Evolutionary conservation across 2,329 filamentous ascomycete species (phyloP), one percentile per base, ranked within the genome.

Genomic region (Colletotrichum sp.): DNA sequence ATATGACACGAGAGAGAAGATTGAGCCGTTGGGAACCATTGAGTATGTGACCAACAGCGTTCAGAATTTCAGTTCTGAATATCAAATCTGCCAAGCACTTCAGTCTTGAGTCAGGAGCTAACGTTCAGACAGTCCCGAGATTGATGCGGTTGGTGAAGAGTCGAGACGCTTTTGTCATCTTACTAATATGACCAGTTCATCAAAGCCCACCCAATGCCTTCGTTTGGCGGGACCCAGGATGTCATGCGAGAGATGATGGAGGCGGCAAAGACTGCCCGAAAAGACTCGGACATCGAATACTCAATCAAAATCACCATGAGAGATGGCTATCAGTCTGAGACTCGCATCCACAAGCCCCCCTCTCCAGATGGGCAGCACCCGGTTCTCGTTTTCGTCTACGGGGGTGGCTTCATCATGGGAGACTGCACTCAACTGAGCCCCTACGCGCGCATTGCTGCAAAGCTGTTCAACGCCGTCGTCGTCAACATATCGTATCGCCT

Each of bases 401-500:
- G 75, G 15, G 72, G 75, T 18, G 69, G 71, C 36, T 68, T 32
- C 69, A 71, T 28, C 8, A 63, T 15, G 64, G 62, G 59, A 13
- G 26, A 62, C 28, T 62, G 59, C 7, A 62, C 30, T 30, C 59
- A 72, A 16, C 52, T 64, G 9, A 64, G 70, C 13, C 62, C 62
- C 7, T 49, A 57, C n/a, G 55, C n/a, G 6, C 52, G 71, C 5
- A 28, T 63, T 24, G 59, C 52, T 15, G 16, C 21, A 3, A 28
- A 28, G 4, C 26, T 66, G 12, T 49, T n/a, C 15, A 12, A 60
- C 4, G 67, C 59, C 18, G 39, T 36, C 3, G 71, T 77, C 6
- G 82, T 89, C 15, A 87, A 86, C 77, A 83, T 88, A 3, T 87
- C 88, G 63, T 89, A 89, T 77, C 81, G 88, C 1, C 83, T 89